phyloP scores from a whole-genome alignment of 176 grass and related monocot species.

The Dactylis glomerata region DNA sequence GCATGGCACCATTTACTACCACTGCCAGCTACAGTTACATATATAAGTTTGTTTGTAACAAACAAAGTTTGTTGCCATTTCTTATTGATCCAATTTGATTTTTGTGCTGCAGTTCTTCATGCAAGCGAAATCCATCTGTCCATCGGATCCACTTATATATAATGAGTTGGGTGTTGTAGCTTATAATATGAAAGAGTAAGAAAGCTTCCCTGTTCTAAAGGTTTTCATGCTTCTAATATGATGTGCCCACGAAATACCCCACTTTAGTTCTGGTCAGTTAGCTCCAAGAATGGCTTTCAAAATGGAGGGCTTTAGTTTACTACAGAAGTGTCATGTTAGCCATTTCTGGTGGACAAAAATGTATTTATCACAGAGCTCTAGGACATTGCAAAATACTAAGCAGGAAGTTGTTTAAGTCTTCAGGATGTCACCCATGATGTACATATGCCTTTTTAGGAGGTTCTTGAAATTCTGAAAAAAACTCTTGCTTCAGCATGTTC shows the following conservation, averaged over 20 bases:
- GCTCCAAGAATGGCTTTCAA: not conserved
- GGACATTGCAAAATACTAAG: not conserved
- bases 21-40: not conserved
- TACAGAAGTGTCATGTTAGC: conserved; percentile 19
- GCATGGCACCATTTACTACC: not conserved
- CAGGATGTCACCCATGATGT: not conserved
- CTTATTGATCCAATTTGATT: conserved; percentile 11
- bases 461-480: conserved; percentile 14
- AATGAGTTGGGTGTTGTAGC: conserved; percentile 92
- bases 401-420: conserved; percentile 5
- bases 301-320: not conserved
- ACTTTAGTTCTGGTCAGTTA: conserved; percentile 15
- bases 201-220: conserved; percentile 17
- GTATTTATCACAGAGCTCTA: conserved; percentile 1
- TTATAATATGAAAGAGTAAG: conserved; percentile 98
- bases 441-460: conserved; percentile 7
- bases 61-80: conserved; percentile 6
- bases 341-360: not conserved
- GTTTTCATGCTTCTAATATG: conserved; percentile 5
- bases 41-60: conserved; percentile 15
- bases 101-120: conserved; percentile 81
- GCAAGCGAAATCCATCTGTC: conserved; percentile 85
- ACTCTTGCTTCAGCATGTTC: conserved; percentile 5
- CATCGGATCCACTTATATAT: conserved; percentile 96
- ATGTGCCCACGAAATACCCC: not conserved